Percentiles rank a stretch among this genome's conserved stretches.
phyloP scores from a whole-genome alignment of 2,329 filamentous ascomycete species.

The Neonectria hederae region DNA sequence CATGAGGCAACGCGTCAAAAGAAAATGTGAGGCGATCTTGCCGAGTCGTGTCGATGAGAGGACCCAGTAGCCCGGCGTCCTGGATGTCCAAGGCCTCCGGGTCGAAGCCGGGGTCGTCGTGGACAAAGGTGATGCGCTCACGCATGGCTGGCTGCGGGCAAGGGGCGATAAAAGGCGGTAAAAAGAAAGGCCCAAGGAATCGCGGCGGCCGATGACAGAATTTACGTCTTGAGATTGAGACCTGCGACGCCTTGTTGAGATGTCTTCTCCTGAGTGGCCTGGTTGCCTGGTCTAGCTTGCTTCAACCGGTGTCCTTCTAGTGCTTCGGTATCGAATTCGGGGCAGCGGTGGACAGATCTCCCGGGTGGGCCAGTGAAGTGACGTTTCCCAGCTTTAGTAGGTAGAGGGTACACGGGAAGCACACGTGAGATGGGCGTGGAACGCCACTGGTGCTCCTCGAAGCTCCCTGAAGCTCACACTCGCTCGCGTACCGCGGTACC shows the following conservation, averaged over 20 bases:
- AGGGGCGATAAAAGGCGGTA: neutral
- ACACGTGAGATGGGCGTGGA: conserved; percentile 29
- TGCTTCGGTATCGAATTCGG: conserved; percentile 22
- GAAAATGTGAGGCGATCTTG: conserved; percentile 83
- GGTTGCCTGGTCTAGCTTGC: neutral
- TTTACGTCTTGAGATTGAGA: neutral
- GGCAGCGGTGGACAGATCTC: conserved; percentile 23
- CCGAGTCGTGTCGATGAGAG: conserved; percentile 71
- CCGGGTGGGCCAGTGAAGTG: conserved; percentile 4
- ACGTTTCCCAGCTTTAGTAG: neutral
- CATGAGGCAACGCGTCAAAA: conserved; percentile 76
- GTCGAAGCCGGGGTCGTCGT: conserved; percentile 71
- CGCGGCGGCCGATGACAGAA: conserved; percentile 2
- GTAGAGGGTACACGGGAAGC: conserved; percentile 31
- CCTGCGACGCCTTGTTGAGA: neutral
- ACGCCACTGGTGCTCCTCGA: conserved; percentile 19
- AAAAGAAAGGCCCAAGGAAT: neutral
- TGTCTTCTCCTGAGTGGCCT: neutral
- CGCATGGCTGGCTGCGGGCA: conserved; percentile 63
- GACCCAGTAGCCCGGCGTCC: conserved; percentile 63
- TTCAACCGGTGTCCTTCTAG: neutral
- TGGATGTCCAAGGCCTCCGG: conserved; percentile 70
- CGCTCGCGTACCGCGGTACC: conserved; percentile 27
- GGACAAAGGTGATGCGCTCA: conserved; percentile 82
- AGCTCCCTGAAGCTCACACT: neutral